Conservation (phyloP, 164 flowering plant genomes). For the Warburgia ugandensis region DNA sequence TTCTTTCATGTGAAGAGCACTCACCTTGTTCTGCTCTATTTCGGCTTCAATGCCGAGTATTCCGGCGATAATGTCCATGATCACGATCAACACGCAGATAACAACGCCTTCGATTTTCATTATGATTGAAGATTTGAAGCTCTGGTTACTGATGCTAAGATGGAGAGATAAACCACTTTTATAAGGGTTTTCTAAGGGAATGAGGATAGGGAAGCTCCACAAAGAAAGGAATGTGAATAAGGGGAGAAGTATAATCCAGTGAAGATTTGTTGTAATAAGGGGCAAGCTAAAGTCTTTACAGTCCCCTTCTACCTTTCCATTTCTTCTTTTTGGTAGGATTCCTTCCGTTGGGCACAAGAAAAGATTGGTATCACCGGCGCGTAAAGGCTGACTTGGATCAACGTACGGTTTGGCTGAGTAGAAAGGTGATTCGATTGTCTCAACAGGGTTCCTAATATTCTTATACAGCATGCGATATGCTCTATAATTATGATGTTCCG, state of each 20-base stretch:
- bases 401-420: slow-evolving; percentile 4
- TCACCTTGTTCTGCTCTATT: slow-evolving; percentile 80
- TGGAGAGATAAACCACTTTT: slow-evolving; percentile 5
- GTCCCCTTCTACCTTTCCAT: slow-evolving; percentile 26
- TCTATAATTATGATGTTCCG: no score
- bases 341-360: slow-evolving; percentile 56
- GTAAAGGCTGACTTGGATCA: neutral
- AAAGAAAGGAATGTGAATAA: slow-evolving; percentile 21
- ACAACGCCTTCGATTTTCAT: slow-evolving; percentile 26
- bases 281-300: slow-evolving; percentile 24
- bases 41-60: slow-evolving; percentile 87
- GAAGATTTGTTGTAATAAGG: slow-evolving; percentile 10
- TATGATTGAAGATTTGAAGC: slow-evolving; percentile 19
- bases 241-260: slow-evolving; percentile 5
- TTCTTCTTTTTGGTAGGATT: slow-evolving; percentile 24
- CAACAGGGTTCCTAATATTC: no score
- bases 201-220: neutral
- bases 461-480: no score
- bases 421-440: no score
- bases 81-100: slow-evolving; percentile 49
- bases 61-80: slow-evolving; percentile 66
- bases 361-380: slow-evolving; percentile 32
- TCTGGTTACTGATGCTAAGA: neutral
- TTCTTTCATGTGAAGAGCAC: no score
- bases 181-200: neutral